Conservation (phyloP, 768 basidiomycete genomes). For the Tulasnella sp. region DNA sequence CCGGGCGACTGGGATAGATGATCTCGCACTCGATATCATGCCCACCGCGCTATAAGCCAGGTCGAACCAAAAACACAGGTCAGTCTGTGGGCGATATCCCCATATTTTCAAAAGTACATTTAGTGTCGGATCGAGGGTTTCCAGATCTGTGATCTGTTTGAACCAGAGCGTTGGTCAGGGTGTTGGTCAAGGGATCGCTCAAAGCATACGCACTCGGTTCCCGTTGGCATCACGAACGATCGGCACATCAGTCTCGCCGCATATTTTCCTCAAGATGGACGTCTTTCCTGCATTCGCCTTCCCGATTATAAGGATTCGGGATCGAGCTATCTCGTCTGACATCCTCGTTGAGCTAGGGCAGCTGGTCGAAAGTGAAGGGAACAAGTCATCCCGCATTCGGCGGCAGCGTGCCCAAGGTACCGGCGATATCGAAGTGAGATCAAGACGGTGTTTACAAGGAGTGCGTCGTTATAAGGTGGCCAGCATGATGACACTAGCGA, state of each 20-base stretch:
- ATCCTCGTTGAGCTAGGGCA: too few species aligned
- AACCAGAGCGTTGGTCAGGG: too few species aligned
- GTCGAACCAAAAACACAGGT: too few species aligned
- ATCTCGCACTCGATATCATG: constrained; percentile 30
- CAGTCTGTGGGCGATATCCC: not conserved
- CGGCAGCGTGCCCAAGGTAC: too few species aligned
- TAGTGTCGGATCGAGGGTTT: not conserved
- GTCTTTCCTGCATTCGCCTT: constrained; percentile 20
- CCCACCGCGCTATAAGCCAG: constrained; percentile 25
- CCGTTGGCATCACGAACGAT: constrained; percentile 4
- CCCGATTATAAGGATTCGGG: constrained; percentile 19
- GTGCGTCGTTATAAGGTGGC: too few species aligned
- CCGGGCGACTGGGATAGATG: constrained; percentile 26
- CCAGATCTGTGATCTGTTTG: not conserved
- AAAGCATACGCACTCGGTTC: not conserved
- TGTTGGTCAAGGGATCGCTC: not conserved
- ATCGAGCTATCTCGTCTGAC: not conserved
- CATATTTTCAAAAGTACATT: not conserved
- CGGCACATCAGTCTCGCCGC: constrained; percentile 13
- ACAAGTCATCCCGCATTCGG: too few species aligned
- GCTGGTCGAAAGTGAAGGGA: too few species aligned
- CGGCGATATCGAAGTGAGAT: too few species aligned
- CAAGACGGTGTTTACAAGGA: too few species aligned
- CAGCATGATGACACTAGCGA: too few species aligned
- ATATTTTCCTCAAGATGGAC: constrained; percentile 16